Evolutionary conservation across 2,329 filamentous ascomycete species (phyloP).

Genomic region (Teratosphaeriaceae sp.): DNA sequence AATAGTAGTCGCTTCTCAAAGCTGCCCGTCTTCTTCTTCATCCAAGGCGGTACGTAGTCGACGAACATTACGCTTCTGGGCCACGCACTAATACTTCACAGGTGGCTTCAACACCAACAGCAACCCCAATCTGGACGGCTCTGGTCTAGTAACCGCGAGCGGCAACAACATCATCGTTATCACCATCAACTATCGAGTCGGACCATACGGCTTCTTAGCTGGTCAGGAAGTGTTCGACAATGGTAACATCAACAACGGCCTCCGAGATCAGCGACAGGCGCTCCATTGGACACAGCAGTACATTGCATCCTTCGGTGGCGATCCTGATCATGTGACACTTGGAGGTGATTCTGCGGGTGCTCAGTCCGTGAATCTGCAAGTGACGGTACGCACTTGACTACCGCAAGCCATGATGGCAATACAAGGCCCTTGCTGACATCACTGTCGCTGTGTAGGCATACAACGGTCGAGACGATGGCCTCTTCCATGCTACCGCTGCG

Average conservation of each 20-base stretch:
- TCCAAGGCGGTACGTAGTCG: too few species aligned
- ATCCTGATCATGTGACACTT: slow-evolving; percentile 61
- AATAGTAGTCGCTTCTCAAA: slow-evolving; percentile 43
- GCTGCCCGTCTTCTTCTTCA: slow-evolving; percentile 59
- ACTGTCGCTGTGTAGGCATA: too few species aligned
- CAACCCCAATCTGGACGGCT: slow-evolving; percentile 51
- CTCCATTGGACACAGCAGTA: slow-evolving; percentile 63
- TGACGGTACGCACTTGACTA: too few species aligned
- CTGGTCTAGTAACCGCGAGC: slow-evolving; percentile 53
- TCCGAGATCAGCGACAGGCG: slow-evolving; percentile 63
- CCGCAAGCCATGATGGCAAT: too few species aligned
- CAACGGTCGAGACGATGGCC: slow-evolving; percentile 39
- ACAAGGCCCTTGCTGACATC: too few species aligned
- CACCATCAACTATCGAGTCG: slow-evolving; percentile 70
- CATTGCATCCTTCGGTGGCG: slow-evolving; percentile 61
- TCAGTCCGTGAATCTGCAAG: slow-evolving; percentile 57
- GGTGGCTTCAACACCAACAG: slow-evolving; percentile 42
- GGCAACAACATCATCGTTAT: slow-evolving; percentile 60
- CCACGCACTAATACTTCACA: too few species aligned
- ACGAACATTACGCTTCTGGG: too few species aligned
- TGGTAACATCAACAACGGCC: slow-evolving; percentile 59
- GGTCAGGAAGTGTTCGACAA: slow-evolving; percentile 45
- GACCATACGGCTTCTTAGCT: slow-evolving; percentile 65
- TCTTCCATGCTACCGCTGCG: slow-evolving; percentile 49
- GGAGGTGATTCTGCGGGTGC: slow-evolving; percentile 64